phyloP scores from a whole-genome alignment of 495 filamentous ascomycete genomes.

The Acidiella bohemica region DNA sequence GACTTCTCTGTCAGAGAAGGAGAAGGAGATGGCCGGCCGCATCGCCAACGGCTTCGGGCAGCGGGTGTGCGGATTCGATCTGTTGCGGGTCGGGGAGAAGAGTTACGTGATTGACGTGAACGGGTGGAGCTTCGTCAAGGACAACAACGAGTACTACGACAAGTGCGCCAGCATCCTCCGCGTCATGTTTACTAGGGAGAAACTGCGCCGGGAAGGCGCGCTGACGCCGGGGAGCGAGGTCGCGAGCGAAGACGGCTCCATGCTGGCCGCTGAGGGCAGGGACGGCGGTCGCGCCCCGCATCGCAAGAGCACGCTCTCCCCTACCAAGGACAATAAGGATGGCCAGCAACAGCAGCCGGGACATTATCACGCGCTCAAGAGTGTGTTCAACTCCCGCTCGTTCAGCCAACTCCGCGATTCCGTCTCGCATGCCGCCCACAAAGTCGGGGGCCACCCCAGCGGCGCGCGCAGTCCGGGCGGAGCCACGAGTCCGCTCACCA shows the following conservation, averaged over 20 bases:
- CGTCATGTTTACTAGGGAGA: conserved; percentile 73
- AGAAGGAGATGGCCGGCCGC: conserved; percentile 70
- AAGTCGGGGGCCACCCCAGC: conserved; percentile 33
- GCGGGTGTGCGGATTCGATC: conserved; percentile 89
- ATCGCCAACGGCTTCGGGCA: conserved; percentile 92
- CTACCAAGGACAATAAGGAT: conserved; percentile 8
- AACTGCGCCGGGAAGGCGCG: conserved; percentile 40
- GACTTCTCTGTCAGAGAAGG: conserved; percentile 66
- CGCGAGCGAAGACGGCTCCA: conserved; percentile 21
- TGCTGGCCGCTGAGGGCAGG: conserved; percentile 9
- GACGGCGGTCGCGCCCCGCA: background rate
- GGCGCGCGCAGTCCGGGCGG: conserved; percentile 9
- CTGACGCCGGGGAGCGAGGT: no score
- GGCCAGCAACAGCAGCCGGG: background rate
- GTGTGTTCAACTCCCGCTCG: conserved; percentile 51
- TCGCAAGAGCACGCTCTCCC: conserved; percentile 29
- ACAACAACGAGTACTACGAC: conserved; percentile 97
- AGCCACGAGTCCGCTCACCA: conserved; percentile 10
- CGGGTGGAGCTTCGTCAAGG: conserved; percentile 99
- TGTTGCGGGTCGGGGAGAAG: conserved; percentile 71
- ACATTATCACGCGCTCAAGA: conserved; percentile 30
- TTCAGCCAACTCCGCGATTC: conserved; percentile 39
- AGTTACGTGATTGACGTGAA: conserved; percentile 99
- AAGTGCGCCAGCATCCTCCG: conserved; percentile 72
- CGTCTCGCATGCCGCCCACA: conserved; percentile 7